Percentiles rank a stretch among this genome's conserved stretches.
Evolutionary conservation across 495 filamentous ascomycete genomes (phyloP).

Genomic region (Sordaria brevicollis): DNA sequence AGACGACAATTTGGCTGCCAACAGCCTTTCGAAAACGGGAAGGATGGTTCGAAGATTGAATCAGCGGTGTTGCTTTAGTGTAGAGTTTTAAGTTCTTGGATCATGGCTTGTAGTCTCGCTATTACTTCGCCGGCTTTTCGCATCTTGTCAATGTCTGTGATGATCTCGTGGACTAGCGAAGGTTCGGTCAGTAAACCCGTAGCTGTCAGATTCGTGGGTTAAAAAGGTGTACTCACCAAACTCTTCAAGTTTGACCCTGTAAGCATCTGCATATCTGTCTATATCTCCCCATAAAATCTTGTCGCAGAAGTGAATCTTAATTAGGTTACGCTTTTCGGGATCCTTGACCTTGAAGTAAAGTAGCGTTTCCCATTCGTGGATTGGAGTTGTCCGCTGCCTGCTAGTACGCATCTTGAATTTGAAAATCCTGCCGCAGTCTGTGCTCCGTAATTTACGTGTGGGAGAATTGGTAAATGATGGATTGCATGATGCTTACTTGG

Average conservation of each 20-base stretch:
- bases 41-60: not conserved
- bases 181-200: not conserved
- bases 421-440: not conserved
- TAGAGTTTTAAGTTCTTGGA: not conserved
- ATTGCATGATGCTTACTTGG: not conserved
- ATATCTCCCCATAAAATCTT: not conserved
- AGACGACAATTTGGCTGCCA: not conserved
- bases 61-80: not conserved
- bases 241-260: not conserved
- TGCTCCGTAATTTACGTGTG: not conserved
- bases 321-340: too few species aligned
- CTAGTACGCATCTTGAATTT: not conserved
- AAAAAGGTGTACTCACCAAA: not conserved
- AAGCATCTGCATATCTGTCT: not conserved
- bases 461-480: not conserved
- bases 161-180: not conserved
- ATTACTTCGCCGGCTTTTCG: too few species aligned
- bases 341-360: too few species aligned
- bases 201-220: not conserved
- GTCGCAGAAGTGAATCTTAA: too few species aligned
- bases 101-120: not conserved
- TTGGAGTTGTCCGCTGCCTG: too few species aligned
- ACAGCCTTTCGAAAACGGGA: not conserved
- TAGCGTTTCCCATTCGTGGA: too few species aligned
- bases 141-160: too few species aligned